Conservation (phyloP, 2,329 filamentous ascomycete genomes). For the Teratosphaeria nubilosa region DNA sequence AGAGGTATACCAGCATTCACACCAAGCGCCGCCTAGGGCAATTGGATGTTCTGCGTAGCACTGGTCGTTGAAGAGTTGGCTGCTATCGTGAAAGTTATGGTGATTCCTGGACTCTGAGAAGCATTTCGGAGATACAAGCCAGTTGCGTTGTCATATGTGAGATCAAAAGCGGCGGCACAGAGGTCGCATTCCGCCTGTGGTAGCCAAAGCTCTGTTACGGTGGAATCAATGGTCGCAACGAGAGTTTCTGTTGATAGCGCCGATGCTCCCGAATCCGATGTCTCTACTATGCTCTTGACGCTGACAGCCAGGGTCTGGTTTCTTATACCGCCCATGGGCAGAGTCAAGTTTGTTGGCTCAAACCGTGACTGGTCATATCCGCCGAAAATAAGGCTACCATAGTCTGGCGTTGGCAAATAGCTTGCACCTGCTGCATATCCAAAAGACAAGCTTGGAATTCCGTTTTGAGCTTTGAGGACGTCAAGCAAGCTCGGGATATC, state of each 20-base stretch:
- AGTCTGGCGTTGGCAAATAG: not conserved
- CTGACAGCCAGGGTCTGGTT: constrained; percentile 13
- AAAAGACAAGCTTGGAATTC: not conserved
- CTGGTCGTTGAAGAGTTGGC: not conserved
- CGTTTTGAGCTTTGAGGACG: not conserved
- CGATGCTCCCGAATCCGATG: constrained; percentile 5
- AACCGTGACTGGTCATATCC: not conserved
- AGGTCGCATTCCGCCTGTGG: constrained; percentile 24
- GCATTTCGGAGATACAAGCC: constrained; percentile 29
- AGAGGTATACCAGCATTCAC: constrained; percentile 15
- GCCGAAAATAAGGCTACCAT: not conserved
- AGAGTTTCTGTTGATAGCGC: constrained; percentile 2
- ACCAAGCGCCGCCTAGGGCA: constrained; percentile 31
- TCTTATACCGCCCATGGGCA: constrained; percentile 17
- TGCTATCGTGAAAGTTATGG: constrained; percentile 28
- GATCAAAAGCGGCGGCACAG: constrained; percentile 29
- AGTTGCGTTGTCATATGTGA: constrained; percentile 25
- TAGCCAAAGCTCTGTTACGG: constrained; percentile 32
- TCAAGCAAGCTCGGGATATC: not conserved
- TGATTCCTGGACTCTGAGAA: constrained; percentile 18
- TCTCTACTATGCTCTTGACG: constrained; percentile 14
- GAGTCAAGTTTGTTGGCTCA: constrained; percentile 13
- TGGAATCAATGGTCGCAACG: constrained; percentile 24
- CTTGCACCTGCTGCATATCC: not conserved
- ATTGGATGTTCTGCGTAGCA: constrained; percentile 21